phyloP scores from a whole-genome alignment of 2,329 filamentous ascomycete species.

The Onygena corvina region DNA sequence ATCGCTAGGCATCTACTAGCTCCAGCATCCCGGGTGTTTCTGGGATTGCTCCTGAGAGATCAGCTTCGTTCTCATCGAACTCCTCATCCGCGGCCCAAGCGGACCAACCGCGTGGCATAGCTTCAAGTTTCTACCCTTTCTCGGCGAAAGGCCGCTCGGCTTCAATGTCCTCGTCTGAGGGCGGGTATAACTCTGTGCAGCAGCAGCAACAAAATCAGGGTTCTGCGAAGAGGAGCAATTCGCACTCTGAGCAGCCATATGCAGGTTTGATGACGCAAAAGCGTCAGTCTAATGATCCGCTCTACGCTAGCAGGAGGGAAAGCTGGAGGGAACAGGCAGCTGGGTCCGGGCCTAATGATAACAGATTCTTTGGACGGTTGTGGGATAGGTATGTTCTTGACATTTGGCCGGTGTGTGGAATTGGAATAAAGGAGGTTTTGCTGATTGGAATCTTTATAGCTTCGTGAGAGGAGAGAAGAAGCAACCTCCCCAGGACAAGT shows the following conservation, averaged over 20 bases:
- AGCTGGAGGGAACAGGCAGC: constrained; percentile 37
- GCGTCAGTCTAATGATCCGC: constrained; percentile 29
- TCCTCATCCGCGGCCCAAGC: background rate
- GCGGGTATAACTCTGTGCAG: background rate
- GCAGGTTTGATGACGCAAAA: constrained; percentile 35
- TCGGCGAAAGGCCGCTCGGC: background rate
- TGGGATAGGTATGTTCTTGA: constrained; percentile 28
- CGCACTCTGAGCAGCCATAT: constrained; percentile 20
- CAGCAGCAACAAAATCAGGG: too few relatives aligned
- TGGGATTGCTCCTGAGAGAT: background rate
- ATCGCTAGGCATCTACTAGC: constrained; percentile 17
- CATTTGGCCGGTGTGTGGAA: background rate
- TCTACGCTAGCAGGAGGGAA: constrained; percentile 26
- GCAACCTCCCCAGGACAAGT: constrained; percentile 1
- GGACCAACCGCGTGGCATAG: constrained; percentile 17
- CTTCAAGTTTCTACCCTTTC: background rate
- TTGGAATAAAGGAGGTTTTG: too few relatives aligned
- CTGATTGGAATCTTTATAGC: constrained; percentile 2
- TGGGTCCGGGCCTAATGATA: constrained; percentile 18
- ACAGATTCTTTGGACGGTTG: constrained; percentile 29
- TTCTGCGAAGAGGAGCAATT: constrained; percentile 9
- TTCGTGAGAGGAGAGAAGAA: constrained; percentile 9
- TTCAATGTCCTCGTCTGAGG: background rate
- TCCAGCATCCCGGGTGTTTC: constrained; percentile 12
- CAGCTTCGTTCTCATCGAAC: constrained; percentile 3